Base-by-base conservation (phyloP, 306 rosid species). In the Citrullus colocynthis region DNA sequence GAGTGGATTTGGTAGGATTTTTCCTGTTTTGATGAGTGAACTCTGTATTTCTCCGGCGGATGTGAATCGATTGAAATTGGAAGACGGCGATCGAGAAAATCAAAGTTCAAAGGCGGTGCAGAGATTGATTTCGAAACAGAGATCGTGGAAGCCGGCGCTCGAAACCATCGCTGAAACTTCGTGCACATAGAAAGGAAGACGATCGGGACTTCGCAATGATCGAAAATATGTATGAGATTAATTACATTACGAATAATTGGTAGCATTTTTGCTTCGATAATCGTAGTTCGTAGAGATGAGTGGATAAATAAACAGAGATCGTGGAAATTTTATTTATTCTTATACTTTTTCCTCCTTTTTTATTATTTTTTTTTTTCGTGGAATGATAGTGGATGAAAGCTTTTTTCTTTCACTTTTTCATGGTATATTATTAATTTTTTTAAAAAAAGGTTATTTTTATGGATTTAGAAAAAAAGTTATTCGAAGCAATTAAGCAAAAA, bases 81-180 rank as follows among this genome's bases (percentile, higher is more conserved):
- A 61, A 16, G 34, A 13, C 67, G 44, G n/a, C 30, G 77, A 39
- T 80, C 37, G 44, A 14, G 59, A 28, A 12, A 75, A 18, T 45
- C 85, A 59, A 39, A 64, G 48, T 17, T 73, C 78, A 14, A 89
- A 83, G 24, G 78, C 83, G 5, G 79, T 80, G 39, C 75, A 86
- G 83, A 87, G 85, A 81, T 85, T 61, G 80, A 88, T 64, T 82
- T 83, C 88, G 52, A 90, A 90, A 79, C 98, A 89, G 78, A 84
- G 96, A 81, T 89, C 98, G 74, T 91, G 98, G 98, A 91, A 80
- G 79, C 97, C 98, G 1, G 90, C 96, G 18, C 84, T 91, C 54
- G 97, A 91, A 73, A 94, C 98, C 77, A 91, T 94, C 80, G 88
- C 74, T 81, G 98, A 94, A 83, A 85, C 87, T 81, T 80, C 87